A percentile compares a stretch with the other conserved stretches of the same genome.
Conservation (phyloP, 768 basidiomycete genomes). For the Tricholomella constricta region DNA sequence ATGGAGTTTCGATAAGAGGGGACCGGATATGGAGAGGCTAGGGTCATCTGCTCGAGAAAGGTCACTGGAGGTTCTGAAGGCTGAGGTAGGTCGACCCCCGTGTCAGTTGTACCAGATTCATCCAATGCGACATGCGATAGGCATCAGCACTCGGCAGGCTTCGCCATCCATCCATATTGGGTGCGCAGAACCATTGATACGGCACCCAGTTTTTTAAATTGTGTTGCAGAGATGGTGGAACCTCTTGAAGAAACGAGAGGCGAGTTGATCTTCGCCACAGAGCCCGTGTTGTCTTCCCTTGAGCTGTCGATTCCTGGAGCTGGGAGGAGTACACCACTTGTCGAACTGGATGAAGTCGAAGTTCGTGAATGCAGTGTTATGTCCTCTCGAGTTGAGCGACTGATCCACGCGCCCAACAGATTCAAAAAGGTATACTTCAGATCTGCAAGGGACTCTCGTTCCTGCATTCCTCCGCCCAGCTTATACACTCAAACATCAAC, state of each 20-base stretch:
- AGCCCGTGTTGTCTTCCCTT: conserved; percentile 83
- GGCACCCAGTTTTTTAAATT: conserved; percentile 9
- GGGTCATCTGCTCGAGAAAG: conserved; percentile 66
- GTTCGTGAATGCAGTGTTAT: conserved; percentile 43
- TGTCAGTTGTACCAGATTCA: conserved; percentile 8
- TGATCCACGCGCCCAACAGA: conserved; percentile 44
- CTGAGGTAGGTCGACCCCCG: conserved; percentile 62
- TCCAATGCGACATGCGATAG: conserved; percentile 39
- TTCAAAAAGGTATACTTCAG: conserved; percentile 96
- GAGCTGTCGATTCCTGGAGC: conserved; percentile 73
- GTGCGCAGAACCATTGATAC: conserved; percentile 38
- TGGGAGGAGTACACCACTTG: conserved; percentile 52
- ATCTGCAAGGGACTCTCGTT: conserved; percentile 89
- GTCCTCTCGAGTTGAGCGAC: conserved; percentile 2
- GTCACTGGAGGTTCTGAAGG: conserved; percentile 82
- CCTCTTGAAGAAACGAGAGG: conserved; percentile 91
- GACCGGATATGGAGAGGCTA: conserved; percentile 71
- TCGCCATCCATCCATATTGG: conserved; percentile 91
- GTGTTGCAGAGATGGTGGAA: conserved; percentile 86
- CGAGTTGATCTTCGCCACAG: conserved; percentile 92
- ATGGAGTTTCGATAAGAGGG: conserved; percentile 89
- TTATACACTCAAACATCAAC: conserved; percentile 90
- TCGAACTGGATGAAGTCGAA: conserved; percentile 96
- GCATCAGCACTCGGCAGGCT: conserved; percentile 81
- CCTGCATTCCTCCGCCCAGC: conserved; percentile 86